Percentiles rank a stretch among this genome's conserved stretches.
phyloP scores from a whole-genome alignment of 495 filamentous ascomycete genomes.

The Achaetomiella virescens region DNA sequence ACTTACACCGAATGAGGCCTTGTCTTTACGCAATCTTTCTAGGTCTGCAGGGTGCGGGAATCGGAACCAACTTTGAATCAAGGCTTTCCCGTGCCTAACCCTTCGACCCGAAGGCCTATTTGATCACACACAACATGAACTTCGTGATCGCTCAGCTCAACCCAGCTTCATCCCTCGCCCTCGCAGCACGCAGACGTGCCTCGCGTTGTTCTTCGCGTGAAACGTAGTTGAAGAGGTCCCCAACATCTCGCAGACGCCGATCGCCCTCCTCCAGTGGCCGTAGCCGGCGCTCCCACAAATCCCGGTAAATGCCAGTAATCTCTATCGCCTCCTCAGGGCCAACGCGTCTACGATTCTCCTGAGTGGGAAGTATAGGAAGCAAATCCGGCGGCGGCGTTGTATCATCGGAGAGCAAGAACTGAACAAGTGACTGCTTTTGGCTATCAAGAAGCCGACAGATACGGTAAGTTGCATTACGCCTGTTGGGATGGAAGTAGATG shows the following conservation, averaged over 20 bases:
- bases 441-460: constrained; percentile 19
- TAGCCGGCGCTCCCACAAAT: constrained; percentile 13
- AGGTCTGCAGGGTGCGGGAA: too few relatives aligned
- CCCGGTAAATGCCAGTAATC: constrained; percentile 18
- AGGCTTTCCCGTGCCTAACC: too few relatives aligned
- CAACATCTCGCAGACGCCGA: not conserved
- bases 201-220: not conserved
- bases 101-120: too few relatives aligned
- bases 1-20: too few relatives aligned
- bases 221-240: not conserved
- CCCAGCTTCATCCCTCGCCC: too few relatives aligned
- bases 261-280: not conserved
- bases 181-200: too few relatives aligned
- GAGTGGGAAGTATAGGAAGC: constrained; percentile 11
- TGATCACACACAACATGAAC: too few relatives aligned
- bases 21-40: too few relatives aligned
- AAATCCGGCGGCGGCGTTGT: not conserved
- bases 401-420: constrained; percentile 14
- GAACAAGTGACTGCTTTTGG: constrained; percentile 12
- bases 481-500: constrained; percentile 18
- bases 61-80: too few relatives aligned
- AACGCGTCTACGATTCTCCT: constrained; percentile 9
- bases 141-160: too few relatives aligned
- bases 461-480: constrained; percentile 2
- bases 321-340: constrained; percentile 17